Percentiles rank a stretch among this genome's conserved stretches.
phyloP scores from a whole-genome alignment of 306 rosid species.

The Dryas drummondii region DNA sequence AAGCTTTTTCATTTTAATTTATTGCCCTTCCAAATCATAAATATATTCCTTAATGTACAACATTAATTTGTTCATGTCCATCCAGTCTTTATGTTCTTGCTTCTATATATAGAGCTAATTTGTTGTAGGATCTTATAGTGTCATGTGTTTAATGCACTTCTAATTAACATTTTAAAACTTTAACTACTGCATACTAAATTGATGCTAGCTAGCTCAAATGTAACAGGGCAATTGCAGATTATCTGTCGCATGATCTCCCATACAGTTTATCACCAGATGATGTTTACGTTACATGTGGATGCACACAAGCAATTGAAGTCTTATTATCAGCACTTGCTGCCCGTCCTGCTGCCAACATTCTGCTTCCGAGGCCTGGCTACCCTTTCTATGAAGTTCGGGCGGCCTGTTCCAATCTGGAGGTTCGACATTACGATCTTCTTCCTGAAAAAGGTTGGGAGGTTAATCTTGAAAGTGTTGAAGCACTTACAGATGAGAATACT shows the following conservation, averaged over 20 bases:
- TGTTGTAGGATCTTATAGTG: too few species aligned
- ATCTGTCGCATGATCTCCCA: slow-evolving; percentile 35
- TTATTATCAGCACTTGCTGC: slow-evolving; percentile 13
- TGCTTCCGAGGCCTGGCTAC: slow-evolving; percentile 35
- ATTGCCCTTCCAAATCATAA: too few species aligned
- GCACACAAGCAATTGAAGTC: slow-evolving; percentile 32
- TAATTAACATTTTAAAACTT: neutral
- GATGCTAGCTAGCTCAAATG: neutral
- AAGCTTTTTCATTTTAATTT: too few species aligned
- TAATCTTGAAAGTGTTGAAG: slow-evolving; percentile 32
- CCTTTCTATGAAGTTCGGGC: slow-evolving; percentile 20
- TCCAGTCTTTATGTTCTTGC: too few species aligned
- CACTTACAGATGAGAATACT: slow-evolving; percentile 29
- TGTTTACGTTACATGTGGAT: slow-evolving; percentile 32
- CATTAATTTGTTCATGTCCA: too few species aligned
- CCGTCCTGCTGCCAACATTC: slow-evolving; percentile 32
- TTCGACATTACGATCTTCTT: slow-evolving; percentile 26
- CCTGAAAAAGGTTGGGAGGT: slow-evolving; percentile 37
- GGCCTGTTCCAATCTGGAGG: slow-evolving; percentile 21
- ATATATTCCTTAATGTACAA: too few species aligned
- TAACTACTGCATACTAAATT: neutral
- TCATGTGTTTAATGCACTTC: neutral
- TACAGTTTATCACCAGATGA: slow-evolving; percentile 21
- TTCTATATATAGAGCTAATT: too few species aligned
- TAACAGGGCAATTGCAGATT: slow-evolving; percentile 40